Evolutionary conservation across 768 basidiomycete genomes (phyloP).

Genomic region (Mycena pura): DNA sequence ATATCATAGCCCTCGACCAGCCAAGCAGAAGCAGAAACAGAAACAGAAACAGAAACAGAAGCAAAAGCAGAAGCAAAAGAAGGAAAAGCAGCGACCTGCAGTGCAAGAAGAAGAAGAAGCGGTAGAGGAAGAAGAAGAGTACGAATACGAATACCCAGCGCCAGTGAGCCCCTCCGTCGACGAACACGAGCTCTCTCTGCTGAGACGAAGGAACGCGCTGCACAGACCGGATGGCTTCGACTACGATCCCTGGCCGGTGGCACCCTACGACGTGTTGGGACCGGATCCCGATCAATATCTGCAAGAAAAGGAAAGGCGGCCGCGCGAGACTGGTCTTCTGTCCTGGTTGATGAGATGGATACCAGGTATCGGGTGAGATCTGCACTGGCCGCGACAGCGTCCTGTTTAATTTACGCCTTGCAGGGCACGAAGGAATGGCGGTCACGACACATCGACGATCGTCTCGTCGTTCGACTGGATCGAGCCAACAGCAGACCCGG

Average conservation of each 20-base stretch:
- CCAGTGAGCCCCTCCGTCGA: conserved; percentile 24
- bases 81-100: neutral
- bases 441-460: conserved; percentile 9
- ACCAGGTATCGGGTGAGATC: conserved; percentile 13
- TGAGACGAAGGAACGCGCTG: conserved; percentile 23
- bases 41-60: too few relatives aligned
- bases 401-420: neutral
- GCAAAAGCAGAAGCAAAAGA: too few relatives aligned
- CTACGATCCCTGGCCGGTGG: conserved; percentile 1
- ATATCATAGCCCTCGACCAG: neutral
- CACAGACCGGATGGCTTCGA: conserved; percentile 15
- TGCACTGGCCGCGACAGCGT: neutral
- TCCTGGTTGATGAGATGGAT: conserved; percentile 24
- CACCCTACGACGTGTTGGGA: neutral
- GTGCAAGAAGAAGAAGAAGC: conserved; percentile 9
- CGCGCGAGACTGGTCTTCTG: conserved; percentile 12
- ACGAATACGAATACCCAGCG: too few relatives aligned
- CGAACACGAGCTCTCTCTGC: neutral
- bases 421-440: neutral
- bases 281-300: neutral
- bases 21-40: too few relatives aligned
- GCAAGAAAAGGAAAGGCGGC: too few relatives aligned
- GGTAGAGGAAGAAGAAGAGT: too few relatives aligned
- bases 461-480: conserved; percentile 27
- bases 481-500: neutral